A percentile compares a stretch with the other conserved stretches of the same genome.
Conservation (phyloP, 345 rosid species). For the Acer saccharum region DNA sequence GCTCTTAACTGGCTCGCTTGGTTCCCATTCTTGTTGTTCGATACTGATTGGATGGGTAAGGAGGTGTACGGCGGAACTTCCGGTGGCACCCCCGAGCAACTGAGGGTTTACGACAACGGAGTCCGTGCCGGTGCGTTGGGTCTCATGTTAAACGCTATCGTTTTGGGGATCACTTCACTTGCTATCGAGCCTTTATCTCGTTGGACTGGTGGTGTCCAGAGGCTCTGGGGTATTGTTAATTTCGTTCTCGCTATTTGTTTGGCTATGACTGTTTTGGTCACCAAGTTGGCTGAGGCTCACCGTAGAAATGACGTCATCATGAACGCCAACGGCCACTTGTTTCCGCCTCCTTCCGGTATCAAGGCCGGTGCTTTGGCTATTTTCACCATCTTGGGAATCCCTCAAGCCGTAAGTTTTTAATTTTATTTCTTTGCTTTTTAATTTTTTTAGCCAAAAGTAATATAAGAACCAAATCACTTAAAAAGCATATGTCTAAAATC, state of each 20-base stretch:
- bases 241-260: conserved; percentile 60
- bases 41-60: conserved; percentile 94
- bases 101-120: conserved; percentile 55
- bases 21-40: conserved; percentile 83
- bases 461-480: not conserved
- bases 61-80: conserved; percentile 86
- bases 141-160: conserved; percentile 73
- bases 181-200: conserved; percentile 48
- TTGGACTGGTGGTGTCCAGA: conserved; percentile 51
- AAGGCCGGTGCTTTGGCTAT: conserved; percentile 58
- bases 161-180: conserved; percentile 66
- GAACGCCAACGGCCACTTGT: not conserved
- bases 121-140: conserved; percentile 86
- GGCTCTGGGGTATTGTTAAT: conserved; percentile 76
- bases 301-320: conserved; percentile 15
- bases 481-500: no score
- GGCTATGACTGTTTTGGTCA: conserved; percentile 52
- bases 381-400: conserved; percentile 73
- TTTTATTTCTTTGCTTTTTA: no score
- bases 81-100: conserved; percentile 22
- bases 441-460: no score
- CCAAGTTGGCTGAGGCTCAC: conserved; percentile 67
- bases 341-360: conserved; percentile 46
- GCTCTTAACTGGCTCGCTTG: conserved; percentile 87
- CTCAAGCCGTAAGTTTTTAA: conserved; percentile 57